Percentiles rank a stretch among this genome's conserved stretches.
Evolutionary conservation across 495 filamentous ascomycete genomes (phyloP).

Genomic region (Glarea lozoyensis): DNA sequence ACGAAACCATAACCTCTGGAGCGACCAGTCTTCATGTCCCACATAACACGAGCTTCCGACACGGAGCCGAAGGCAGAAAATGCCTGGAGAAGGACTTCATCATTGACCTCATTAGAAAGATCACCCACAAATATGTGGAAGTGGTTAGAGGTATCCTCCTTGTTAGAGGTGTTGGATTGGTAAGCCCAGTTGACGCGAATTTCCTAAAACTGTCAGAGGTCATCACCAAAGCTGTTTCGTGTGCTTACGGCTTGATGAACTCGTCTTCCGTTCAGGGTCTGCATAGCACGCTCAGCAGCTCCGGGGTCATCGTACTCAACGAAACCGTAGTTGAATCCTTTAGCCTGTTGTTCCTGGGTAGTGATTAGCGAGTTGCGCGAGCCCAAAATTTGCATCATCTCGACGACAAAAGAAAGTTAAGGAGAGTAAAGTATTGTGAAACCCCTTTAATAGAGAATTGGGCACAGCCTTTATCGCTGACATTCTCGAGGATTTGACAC

Average conservation of each 20-base stretch:
- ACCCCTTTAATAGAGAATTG: slow-evolving; percentile 14
- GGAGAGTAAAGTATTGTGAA: slow-evolving; percentile 5
- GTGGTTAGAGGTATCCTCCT: slow-evolving; percentile 97
- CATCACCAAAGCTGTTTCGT: neutral
- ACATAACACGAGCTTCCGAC: slow-evolving; percentile 99
- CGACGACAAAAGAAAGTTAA: neutral
- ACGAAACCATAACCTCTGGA: slow-evolving; percentile 98
- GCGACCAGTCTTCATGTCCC: slow-evolving; percentile 99
- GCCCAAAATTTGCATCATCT: no score
- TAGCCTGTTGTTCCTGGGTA: slow-evolving; percentile 56
- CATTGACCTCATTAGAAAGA: slow-evolving; percentile 97
- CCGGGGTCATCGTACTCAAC: slow-evolving; percentile 98
- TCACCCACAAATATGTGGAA: slow-evolving; percentile 99
- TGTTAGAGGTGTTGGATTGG: slow-evolving; percentile 88
- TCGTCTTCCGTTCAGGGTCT: slow-evolving; percentile 87
- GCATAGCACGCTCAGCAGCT: slow-evolving; percentile 93
- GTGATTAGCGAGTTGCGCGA: slow-evolving; percentile 20
- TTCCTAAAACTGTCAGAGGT: slow-evolving; percentile 49
- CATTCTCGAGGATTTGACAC: slow-evolving; percentile 16
- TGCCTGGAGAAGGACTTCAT: slow-evolving; percentile 88
- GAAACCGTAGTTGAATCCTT: slow-evolving; percentile 99
- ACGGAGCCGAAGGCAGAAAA: slow-evolving; percentile 96
- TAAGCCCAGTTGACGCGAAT: slow-evolving; percentile 99
- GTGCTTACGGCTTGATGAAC: slow-evolving; percentile 84
- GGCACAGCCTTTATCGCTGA: slow-evolving; percentile 10